A percentile compares a stretch with the other conserved stretches of the same genome.
phyloP scores from a whole-genome alignment of 2,329 filamentous ascomycete genomes.

The Colletotrichum eleusines region DNA sequence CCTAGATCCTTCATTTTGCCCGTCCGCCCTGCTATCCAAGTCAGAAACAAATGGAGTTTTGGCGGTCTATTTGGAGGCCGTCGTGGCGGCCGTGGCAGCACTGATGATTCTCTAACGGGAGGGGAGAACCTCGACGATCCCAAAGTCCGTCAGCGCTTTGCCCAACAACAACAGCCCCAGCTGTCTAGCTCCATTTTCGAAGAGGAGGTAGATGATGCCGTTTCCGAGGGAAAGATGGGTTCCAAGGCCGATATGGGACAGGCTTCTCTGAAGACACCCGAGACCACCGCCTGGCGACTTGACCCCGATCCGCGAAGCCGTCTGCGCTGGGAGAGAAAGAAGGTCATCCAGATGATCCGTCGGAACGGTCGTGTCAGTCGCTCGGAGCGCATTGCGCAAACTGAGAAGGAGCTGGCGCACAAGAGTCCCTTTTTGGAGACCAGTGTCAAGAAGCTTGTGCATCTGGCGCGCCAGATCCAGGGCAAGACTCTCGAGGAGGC shows the following conservation, averaged over 20 bases:
- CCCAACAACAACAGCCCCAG: conserved; percentile 51
- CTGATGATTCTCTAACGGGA: conserved; percentile 43
- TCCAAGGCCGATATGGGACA: conserved; percentile 46
- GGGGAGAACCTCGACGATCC: conserved; percentile 58
- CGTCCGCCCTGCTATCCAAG: conserved; percentile 46
- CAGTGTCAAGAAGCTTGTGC: conserved; percentile 90
- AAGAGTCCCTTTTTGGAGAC: conserved; percentile 84
- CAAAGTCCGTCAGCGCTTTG: conserved; percentile 56
- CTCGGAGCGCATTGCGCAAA: conserved; percentile 74
- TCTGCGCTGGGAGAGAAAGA: conserved; percentile 83
- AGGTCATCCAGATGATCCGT: conserved; percentile 81
- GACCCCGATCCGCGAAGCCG: conserved; percentile 82
- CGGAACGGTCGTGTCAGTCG: conserved; percentile 75
- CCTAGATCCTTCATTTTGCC: conserved; percentile 44
- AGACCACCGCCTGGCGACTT: conserved; percentile 71
- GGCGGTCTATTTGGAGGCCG: conserved; percentile 51
- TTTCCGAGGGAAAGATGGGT: conserved; percentile 51
- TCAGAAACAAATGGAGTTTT: conserved; percentile 59
- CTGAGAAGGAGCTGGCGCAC: conserved; percentile 65
- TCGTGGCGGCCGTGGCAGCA: conserved; percentile 6
- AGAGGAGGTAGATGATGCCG: conserved; percentile 60
- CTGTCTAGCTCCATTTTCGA: conserved; percentile 73
- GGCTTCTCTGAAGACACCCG: conserved; percentile 55
- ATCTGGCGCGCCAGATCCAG: conserved; percentile 86
- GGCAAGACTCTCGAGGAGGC: conserved; percentile 96